These are phyloP conservation scores for Prunus kanzakura DNA, from an alignment of 306 rosid genomes.

Conservation along the genomic window DNA sequence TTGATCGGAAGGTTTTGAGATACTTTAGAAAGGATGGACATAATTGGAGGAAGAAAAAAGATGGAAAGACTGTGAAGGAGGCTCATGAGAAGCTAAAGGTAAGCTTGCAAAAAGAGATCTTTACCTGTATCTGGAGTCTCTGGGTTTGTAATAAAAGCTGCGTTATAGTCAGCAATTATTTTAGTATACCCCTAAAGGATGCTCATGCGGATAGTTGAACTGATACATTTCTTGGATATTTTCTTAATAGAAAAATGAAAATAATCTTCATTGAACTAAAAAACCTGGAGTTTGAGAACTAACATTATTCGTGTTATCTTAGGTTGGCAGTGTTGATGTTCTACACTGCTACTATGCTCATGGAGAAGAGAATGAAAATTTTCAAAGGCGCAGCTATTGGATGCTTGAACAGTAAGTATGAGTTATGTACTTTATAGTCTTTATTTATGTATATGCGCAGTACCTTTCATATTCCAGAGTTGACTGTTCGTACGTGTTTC, in stretches of 20 bases:
- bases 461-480: not conserved
- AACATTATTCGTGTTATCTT: constrained; percentile 42
- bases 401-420: constrained; percentile 86
- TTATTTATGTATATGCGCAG: too few species aligned
- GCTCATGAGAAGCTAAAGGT: constrained; percentile 97
- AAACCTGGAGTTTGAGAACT: constrained; percentile 18
- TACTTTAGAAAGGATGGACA: constrained; percentile 94
- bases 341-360: constrained; percentile 95
- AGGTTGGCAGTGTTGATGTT: constrained; percentile 92
- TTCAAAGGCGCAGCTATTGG: constrained; percentile 97
- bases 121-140: constrained; percentile 11
- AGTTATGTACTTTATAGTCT: constrained; percentile 3
- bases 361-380: constrained; percentile 88
- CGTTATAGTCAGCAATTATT: not conserved
- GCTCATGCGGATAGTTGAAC: not conserved
- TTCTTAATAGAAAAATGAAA: not conserved
- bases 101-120: constrained; percentile 19
- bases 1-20: constrained; percentile 86
- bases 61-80: constrained; percentile 90
- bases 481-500: not conserved
- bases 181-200: not conserved
- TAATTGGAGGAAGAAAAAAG: constrained; percentile 91
- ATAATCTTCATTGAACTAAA: not conserved
- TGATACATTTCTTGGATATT: not conserved
- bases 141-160: not conserved